Evolutionary conservation across 2,329 filamentous ascomycete species (phyloP).

Genomic region (Claviceps spartinae): DNA sequence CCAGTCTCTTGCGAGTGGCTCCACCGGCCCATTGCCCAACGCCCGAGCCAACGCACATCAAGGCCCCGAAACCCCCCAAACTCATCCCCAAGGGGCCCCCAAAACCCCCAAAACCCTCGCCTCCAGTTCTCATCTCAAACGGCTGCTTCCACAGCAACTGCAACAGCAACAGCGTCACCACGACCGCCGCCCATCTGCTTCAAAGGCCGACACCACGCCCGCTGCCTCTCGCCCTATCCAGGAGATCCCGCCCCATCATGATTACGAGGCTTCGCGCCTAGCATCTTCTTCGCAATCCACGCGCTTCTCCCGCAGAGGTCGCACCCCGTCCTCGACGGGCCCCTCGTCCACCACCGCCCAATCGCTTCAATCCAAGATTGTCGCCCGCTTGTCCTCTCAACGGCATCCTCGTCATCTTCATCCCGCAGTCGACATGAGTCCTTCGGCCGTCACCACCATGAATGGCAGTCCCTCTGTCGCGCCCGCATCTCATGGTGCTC

Average conservation of each 20-base stretch:
- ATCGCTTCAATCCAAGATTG: constrained; percentile 33
- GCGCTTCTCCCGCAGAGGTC: constrained; percentile 54
- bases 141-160: constrained; percentile 11
- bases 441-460: constrained; percentile 32
- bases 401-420: constrained; percentile 19
- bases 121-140: constrained; percentile 2
- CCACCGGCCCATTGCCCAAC: not conserved
- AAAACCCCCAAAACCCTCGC: not conserved
- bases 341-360: constrained; percentile 8
- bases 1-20: not conserved
- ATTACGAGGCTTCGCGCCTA: constrained; percentile 61
- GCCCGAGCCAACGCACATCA: constrained; percentile 9
- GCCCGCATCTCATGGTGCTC: constrained; percentile 31
- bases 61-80: constrained; percentile 5
- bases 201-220: constrained; percentile 12
- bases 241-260: constrained; percentile 42
- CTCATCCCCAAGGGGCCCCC: not conserved
- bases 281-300: constrained; percentile 40
- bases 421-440: constrained; percentile 32
- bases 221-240: constrained; percentile 22
- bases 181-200: constrained; percentile 27
- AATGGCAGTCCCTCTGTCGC: constrained; percentile 40
- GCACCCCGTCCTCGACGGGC: constrained; percentile 15
- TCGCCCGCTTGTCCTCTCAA: constrained; percentile 29
- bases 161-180: constrained; percentile 20